Base-by-base conservation (phyloP, 495 filamentous ascomycete genomes). In the Peziza echinospora region DNA sequence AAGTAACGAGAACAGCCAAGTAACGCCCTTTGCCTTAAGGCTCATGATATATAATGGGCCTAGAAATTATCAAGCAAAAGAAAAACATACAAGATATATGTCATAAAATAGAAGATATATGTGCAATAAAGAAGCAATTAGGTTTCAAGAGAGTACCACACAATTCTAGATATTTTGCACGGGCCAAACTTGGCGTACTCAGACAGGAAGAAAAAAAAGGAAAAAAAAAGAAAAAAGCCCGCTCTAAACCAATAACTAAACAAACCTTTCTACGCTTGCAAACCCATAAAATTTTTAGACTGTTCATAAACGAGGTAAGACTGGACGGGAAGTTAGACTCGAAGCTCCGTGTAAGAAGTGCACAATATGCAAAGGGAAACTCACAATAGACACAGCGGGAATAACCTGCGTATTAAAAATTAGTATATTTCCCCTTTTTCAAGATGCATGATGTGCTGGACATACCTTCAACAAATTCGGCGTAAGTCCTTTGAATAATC, bases 231-330 rank as follows among this genome's bases (percentile, higher is more conserved):
- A 21, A 43, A 43, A 23, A 21, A 23, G 30, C 30, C 30, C 13
- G 30, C 19, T 37, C 30, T 37, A 37, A 7, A 37, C 30, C 3
- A 37, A 17, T 37, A 37, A 37, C 30, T 11, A 11, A 45, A 19
- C 19, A 34, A 28, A 49, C 34, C 19, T 11, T 22, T 45, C 48
- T 62, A 87, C 51, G 30, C 30, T 13, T 65, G 75, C 48, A 94
- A 64, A 19, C 76, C 71, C 50, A 94, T 65, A 23, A 78, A 60
- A 46, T 71, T 74, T 67, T 97, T 97, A 44, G 82, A 73, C 57
- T 94, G 93, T 62, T 97, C 89, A 60, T 97, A 97, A 43, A 89
- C 85, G 60, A 96, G 81, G 67, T 93, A 97, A 37, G 87, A 59
- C 56, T 59, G 24, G 41, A 66, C 64, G 65, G 54, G 47, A 42